These are phyloP conservation scores for Tuber indicum DNA, from an alignment of 495 filamentous ascomycete species.

Conservation along the genomic window DNA sequence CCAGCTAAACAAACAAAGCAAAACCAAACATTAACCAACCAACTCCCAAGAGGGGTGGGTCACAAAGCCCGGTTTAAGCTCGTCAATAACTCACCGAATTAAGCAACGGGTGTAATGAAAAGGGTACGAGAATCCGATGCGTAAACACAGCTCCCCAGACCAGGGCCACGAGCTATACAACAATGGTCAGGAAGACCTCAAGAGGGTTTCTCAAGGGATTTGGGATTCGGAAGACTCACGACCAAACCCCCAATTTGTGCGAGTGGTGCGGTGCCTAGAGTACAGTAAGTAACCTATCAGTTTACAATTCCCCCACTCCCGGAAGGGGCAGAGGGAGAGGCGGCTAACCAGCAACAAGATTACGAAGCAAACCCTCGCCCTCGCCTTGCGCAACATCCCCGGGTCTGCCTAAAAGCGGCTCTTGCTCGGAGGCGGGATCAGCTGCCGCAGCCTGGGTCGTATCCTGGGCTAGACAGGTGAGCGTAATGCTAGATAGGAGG, in stretches of 20 bases:
- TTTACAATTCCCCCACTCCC: neutral
- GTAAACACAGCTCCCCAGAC: slow-evolving; percentile 69
- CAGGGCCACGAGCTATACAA: slow-evolving; percentile 57
- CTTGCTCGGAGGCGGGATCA: slow-evolving; percentile 51
- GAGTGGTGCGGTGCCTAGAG: slow-evolving; percentile 59
- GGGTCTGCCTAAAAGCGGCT: slow-evolving; percentile 67
- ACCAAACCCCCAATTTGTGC: slow-evolving; percentile 64
- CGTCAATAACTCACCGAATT: slow-evolving; percentile 49
- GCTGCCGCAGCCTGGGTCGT: slow-evolving; percentile 8
- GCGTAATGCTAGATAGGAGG: neutral
- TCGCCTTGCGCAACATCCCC: slow-evolving; percentile 68
- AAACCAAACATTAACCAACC: neutral
- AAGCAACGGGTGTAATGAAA: slow-evolving; percentile 81
- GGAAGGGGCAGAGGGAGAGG: neutral
- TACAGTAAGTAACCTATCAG: slow-evolving; percentile 40
- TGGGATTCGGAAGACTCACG: slow-evolving; percentile 44
- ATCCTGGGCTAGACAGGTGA: neutral
- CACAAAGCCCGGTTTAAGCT: slow-evolving; percentile 29
- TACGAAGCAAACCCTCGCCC: slow-evolving; percentile 56
- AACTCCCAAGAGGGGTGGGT: neutral
- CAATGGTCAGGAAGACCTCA: slow-evolving; percentile 36
- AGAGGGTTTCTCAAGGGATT: neutral
- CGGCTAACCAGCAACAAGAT: slow-evolving; percentile 66
- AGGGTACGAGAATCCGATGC: slow-evolving; percentile 56
- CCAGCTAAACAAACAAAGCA: slow-evolving; percentile 39